Evolutionary conservation across 257 asterid genomes (phyloP).

Genomic region (Primulina huaijiensis): DNA sequence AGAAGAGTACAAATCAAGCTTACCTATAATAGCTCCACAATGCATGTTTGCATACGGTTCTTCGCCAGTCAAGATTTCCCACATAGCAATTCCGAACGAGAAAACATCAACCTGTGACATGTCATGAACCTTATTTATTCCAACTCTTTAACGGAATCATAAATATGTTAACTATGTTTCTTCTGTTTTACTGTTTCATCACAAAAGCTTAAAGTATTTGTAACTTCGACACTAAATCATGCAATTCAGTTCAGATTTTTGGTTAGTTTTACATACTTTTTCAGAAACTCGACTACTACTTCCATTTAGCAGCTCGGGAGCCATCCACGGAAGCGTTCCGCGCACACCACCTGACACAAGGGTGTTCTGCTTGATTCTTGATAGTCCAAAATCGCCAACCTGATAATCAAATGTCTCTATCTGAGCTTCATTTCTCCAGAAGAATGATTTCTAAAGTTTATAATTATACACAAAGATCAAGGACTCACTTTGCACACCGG

Average conservation of each 20-base stretch:
- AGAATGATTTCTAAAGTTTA: not conserved
- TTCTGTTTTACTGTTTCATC: no score
- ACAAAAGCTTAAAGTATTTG: not conserved
- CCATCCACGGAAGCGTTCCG: constrained; percentile 97
- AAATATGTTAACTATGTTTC: not conserved
- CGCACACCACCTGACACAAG: constrained; percentile 88
- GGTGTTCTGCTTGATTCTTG: constrained; percentile 77
- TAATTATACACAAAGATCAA: not conserved
- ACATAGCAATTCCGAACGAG: constrained; percentile 80
- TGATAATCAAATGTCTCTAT: constrained; percentile 23
- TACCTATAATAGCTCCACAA: constrained; percentile 91
- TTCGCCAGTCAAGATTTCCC: constrained; percentile 88
- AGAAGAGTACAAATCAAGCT: constrained; percentile 6
- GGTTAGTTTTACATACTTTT: constrained; percentile 42
- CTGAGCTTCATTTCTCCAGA: not conserved
- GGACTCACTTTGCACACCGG: constrained; percentile 79
- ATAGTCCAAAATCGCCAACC: constrained; percentile 91
- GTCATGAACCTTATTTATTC: not conserved
- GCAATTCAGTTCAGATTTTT: not conserved
- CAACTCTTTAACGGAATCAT: not conserved
- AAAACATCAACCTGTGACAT: constrained; percentile 73
- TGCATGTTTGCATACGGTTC: constrained; percentile 84
- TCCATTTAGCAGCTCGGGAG: constrained; percentile 82
- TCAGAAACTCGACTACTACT: constrained; percentile 70
- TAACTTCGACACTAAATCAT: no score